Evolutionary conservation across 2,329 filamentous ascomycete genomes (phyloP).

Genomic region (Aureobasidium sp.): DNA sequence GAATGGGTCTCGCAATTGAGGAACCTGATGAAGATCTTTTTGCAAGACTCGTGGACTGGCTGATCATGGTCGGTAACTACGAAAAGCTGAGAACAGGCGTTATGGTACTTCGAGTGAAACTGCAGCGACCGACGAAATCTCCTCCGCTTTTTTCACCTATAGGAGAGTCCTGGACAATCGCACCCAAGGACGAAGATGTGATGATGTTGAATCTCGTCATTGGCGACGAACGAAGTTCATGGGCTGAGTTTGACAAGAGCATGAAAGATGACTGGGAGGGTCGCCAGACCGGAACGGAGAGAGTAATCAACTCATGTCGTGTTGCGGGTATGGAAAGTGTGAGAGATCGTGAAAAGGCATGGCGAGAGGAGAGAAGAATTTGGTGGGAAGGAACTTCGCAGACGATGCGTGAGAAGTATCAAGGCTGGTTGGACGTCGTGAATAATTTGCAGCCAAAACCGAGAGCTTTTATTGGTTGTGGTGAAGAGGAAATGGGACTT

Average conservation of each 20-base stretch:
- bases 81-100: background rate
- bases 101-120: background rate
- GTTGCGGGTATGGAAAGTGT: constrained; percentile 18
- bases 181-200: constrained; percentile 1
- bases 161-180: constrained; percentile 1
- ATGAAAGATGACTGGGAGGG: background rate
- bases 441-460: background rate
- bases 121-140: background rate
- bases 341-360: constrained; percentile 1
- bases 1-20: constrained; percentile 5
- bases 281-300: background rate
- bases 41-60: background rate
- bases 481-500: background rate
- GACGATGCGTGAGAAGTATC: background rate
- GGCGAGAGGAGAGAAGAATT: constrained; percentile 4
- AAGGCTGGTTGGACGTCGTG: constrained; percentile 1
- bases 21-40: background rate
- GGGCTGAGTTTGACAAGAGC: background rate
- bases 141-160: constrained; percentile 3
- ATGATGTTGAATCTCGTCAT: background rate
- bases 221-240: background rate
- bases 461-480: background rate
- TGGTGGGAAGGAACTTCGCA: constrained; percentile 11
- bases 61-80: background rate
- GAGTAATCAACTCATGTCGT: constrained; percentile 12